Conservation (phyloP, 2,329 filamentous ascomycete genomes). For the Cercospora janseana region DNA sequence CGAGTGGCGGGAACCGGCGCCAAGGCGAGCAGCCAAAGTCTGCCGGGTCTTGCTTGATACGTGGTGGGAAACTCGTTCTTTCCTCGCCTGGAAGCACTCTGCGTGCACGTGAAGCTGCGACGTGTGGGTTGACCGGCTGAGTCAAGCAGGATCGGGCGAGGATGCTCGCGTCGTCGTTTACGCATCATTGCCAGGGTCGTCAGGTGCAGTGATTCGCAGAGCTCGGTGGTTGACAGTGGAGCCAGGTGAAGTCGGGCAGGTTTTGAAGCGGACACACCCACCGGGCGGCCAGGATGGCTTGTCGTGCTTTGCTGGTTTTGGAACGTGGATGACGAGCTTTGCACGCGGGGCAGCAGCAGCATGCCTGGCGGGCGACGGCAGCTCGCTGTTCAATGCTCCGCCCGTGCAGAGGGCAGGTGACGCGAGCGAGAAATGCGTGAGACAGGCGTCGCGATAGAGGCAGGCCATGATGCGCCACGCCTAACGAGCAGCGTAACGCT, state of each 20-base stretch:
- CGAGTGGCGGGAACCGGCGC: too few species aligned
- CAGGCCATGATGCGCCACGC: neutral
- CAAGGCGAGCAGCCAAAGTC: too few species aligned
- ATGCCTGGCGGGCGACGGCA: slow-evolving; percentile 1
- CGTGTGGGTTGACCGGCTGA: neutral
- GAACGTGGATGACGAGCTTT: slow-evolving; percentile 8
- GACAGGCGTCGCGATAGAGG: too few species aligned
- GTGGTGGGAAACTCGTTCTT: neutral
- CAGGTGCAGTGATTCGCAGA: slow-evolving; percentile 8
- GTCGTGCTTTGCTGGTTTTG: slow-evolving; percentile 4
- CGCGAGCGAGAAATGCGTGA: too few species aligned
- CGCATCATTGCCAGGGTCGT: neutral
- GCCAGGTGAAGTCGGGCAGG: slow-evolving; percentile 4
- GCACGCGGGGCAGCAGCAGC: slow-evolving; percentile 4
- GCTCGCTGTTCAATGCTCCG: slow-evolving; percentile 1
- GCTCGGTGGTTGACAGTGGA: slow-evolving; percentile 9
- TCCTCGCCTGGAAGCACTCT: neutral
- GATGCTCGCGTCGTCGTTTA: slow-evolving; percentile 6
- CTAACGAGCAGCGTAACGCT: neutral
- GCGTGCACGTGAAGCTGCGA: neutral
- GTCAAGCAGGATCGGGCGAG: neutral
- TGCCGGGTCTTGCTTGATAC: slow-evolving; percentile 1
- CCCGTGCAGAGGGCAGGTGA: neutral
- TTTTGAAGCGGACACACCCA: slow-evolving; percentile 1
- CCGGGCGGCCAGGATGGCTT: neutral